Percentiles rank a stretch among this genome's conserved stretches.
Conservation (phyloP, 2,329 filamentous ascomycete species). For the Arthrobotrys pseudoclavata region DNA sequence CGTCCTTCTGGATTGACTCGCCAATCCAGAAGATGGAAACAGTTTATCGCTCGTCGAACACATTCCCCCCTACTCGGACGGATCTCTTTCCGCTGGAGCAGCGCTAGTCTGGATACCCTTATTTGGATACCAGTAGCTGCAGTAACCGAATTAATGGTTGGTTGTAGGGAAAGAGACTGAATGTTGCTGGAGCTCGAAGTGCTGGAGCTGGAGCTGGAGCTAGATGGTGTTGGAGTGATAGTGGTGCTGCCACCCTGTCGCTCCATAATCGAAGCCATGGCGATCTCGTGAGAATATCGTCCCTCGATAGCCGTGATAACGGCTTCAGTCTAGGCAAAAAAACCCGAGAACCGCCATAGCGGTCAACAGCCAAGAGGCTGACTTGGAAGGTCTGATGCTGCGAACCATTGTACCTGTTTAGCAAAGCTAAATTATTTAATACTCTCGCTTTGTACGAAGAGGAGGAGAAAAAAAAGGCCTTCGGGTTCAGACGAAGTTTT, state of each 20-base stretch:
- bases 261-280: neutral
- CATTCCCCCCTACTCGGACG: neutral
- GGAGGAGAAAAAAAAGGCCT: neutral
- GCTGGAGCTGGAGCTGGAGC: neutral
- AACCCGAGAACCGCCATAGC: constrained; percentile 12
- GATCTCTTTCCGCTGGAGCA: neutral
- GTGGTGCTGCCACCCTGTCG: neutral
- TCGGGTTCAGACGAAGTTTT: neutral
- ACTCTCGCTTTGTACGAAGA: neutral
- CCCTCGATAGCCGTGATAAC: constrained; percentile 6
- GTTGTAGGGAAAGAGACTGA: neutral
- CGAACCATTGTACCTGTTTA: constrained; percentile 28
- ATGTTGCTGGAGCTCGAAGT: neutral
- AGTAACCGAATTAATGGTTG: neutral
- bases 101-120: neutral
- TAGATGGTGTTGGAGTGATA: neutral
- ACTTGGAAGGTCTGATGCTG: constrained; percentile 8
- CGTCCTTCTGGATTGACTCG: constrained; percentile 6
- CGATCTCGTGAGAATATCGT: constrained; percentile 4
- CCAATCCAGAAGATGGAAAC: neutral
- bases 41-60: neutral
- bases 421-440: neutral
- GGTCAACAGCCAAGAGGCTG: constrained; percentile 39
- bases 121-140: neutral
- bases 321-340: constrained; percentile 12